Evolutionary conservation across 768 basidiomycete genomes (phyloP), one percentile per base, ranked within the genome.

Genomic region (Astraeus odoratus): DNA sequence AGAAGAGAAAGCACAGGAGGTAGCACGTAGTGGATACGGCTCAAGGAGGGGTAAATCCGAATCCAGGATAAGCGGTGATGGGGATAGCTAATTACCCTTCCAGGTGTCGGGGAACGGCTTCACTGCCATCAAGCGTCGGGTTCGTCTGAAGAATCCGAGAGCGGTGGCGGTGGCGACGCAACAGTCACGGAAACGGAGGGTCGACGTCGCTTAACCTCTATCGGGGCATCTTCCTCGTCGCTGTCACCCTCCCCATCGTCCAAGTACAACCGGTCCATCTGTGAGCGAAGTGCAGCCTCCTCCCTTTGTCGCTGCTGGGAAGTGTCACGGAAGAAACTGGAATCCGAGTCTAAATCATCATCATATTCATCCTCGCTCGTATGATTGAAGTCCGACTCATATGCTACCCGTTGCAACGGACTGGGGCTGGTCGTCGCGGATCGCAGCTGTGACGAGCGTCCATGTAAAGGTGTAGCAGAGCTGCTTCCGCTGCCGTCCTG

Each of bases 361-460:
- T 65, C 65, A 39, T 64, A 56, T 30, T 59, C 57, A 31, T 67
- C 57, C 25, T 48, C 64, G 20, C 60, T 65, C 46, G 48, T 51
- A 39, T 50, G 55, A 46, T 57, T 57, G 13, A 62, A 39, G 31
- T 62, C 61, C 19, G 61, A 64, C 20, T 64, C 65, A 12, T 56
- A 63, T 6, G 57, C 36, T 35, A 66, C 54, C 34, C 58, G 63
- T 24, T 63, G 67, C 19, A 72, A 65, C 20, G 71, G 71, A n/a
- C 63, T 64, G 31, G 64, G 63, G 50, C 70, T 72, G 19, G 66
- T 61, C 12, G 65, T 61, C 19, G 66, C 51, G 8, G 60, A 59
- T 29, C 65, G 63, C 39, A 58, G 45, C 29, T 55, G 50, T 16
- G 36, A 4, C 12, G 30, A 12, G n/a, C 30, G 30, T 5, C 30